Conservation (phyloP, 164 flowering plant species). For the Piper betle region DNA sequence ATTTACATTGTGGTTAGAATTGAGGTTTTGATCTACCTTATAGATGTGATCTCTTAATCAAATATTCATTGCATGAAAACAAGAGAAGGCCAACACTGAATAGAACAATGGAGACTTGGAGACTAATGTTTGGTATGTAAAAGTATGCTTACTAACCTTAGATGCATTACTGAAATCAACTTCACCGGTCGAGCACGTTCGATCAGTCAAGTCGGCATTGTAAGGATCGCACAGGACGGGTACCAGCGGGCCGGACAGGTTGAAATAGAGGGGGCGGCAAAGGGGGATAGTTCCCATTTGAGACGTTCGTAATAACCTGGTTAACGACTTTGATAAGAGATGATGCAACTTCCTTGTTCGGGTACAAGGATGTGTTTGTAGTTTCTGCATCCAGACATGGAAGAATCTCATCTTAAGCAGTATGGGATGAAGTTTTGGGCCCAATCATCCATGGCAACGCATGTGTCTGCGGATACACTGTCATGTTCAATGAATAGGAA, state of each 20-base stretch:
- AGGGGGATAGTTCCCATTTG: constrained; percentile 40
- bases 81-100: no score
- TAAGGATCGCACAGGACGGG: constrained; percentile 70
- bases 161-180: constrained; percentile 38
- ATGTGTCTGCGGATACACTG: constrained; percentile 77
- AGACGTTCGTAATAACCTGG: constrained; percentile 33
- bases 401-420: constrained; percentile 79
- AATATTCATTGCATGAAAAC: no score
- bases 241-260: constrained; percentile 64
- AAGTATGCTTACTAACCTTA: constrained; percentile 22
- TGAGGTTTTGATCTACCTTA: no score
- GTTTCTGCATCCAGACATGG: constrained; percentile 79
- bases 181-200: constrained; percentile 38
- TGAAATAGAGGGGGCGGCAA: constrained; percentile 34
- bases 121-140: background rate
- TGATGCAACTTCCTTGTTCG: constrained; percentile 39
- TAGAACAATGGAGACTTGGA: background rate
- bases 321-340: constrained; percentile 46
- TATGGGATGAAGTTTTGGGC: constrained; percentile 60
- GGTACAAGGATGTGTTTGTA: constrained; percentile 50
- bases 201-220: constrained; percentile 19
- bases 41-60: no score
- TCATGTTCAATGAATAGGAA: background rate
- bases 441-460: constrained; percentile 89
- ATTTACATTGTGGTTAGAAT: background rate